Evolutionary conservation across 1,284 basidiomycete species (phyloP).

Genomic region (Vanrija humicola): DNA sequence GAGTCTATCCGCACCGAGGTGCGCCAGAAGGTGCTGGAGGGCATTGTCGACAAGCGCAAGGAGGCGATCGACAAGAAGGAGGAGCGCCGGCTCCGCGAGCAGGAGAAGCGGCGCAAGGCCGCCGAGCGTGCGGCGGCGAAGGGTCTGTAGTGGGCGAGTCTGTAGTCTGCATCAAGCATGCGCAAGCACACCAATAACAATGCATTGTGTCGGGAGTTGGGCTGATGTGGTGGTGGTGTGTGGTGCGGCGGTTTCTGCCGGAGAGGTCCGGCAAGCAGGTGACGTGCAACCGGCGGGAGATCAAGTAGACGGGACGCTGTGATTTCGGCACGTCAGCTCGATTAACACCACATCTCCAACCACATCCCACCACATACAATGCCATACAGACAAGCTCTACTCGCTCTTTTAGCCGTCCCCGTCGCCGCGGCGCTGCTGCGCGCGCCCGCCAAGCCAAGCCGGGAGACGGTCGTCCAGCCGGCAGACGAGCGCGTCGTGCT

Average conservation of each 20-base stretch:
- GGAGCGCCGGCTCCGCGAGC: conserved; percentile 54
- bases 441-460: conserved; percentile 22
- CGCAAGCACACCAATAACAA: neutral
- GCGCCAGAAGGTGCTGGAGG: conserved; percentile 65
- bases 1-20: conserved; percentile 79
- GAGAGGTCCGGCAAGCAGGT: no score
- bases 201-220: neutral
- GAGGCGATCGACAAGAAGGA: conserved; percentile 29
- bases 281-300: no score
- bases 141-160: no score
- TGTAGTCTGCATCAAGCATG: neutral
- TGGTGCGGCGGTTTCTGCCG: no score
- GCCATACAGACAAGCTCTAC: neutral
- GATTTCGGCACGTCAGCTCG: no score
- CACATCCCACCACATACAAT: neutral
- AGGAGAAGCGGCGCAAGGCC: conserved; percentile 95
- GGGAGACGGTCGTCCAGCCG: conserved; percentile 45
- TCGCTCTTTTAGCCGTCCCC: conserved; percentile 46
- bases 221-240: neutral
- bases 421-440: conserved; percentile 25
- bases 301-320: no score
- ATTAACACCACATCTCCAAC: no score
- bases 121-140: conserved; percentile 50
- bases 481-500: conserved; percentile 67
- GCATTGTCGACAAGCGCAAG: conserved; percentile 60